Percentiles rank a stretch among this genome's conserved stretches.
Evolutionary conservation across 768 basidiomycete species (phyloP).

Genomic region (Serendipita sp.): DNA sequence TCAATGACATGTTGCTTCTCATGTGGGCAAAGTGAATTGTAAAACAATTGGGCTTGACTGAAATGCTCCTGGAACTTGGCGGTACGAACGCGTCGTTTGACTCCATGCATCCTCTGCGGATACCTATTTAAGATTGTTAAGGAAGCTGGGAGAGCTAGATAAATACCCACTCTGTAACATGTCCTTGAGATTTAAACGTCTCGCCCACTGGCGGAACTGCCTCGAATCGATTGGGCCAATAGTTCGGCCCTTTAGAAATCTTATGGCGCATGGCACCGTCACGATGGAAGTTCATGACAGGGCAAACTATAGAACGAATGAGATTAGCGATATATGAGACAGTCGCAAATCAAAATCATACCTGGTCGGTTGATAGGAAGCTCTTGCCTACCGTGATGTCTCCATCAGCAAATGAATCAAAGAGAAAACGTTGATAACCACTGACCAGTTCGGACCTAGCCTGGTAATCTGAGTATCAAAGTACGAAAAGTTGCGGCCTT

Average conservation of each 20-base stretch:
- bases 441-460: constrained; percentile 65
- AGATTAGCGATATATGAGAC: too few relatives aligned
- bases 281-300: constrained; percentile 51
- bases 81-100: constrained; percentile 30
- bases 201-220: constrained; percentile 39
- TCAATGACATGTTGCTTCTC: constrained; percentile 58
- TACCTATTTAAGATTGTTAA: constrained; percentile 20
- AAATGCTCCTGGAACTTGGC: constrained; percentile 59
- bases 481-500: constrained; percentile 76
- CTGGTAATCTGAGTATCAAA: constrained; percentile 72
- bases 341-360: neutral
- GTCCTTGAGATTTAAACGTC: constrained; percentile 17
- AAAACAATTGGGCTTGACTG: constrained; percentile 64
- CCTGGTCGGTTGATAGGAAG: constrained; percentile 66
- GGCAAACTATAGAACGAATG: constrained; percentile 29
- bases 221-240: constrained; percentile 64
- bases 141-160: neutral
- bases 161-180: constrained; percentile 29
- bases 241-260: constrained; percentile 48
- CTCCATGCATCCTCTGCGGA: constrained; percentile 40
- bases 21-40: constrained; percentile 52
- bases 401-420: neutral
- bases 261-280: constrained; percentile 42
- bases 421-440: constrained; percentile 22
- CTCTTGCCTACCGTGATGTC: constrained; percentile 19